Base-by-base conservation (phyloP, 2,329 filamentous ascomycete genomes). In the Arachnopeziza araneosa region DNA sequence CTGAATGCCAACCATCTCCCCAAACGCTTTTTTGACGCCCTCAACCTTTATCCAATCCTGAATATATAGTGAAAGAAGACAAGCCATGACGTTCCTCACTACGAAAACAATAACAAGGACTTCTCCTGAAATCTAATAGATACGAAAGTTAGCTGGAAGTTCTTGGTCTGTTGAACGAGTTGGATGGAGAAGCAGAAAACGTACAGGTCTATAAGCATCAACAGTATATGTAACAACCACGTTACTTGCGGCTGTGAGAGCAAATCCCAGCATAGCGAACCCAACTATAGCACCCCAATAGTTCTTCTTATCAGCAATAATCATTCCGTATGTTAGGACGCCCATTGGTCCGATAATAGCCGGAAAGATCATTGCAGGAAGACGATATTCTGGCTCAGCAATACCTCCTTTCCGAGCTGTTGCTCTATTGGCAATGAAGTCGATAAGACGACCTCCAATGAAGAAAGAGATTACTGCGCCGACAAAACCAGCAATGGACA, bases 241-340 rank as follows among this genome's bases (percentile, higher is more conserved):
- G 52, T 73, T 73, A 50, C 66, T 68, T 19, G 67, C 65, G 1
- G 69, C 67, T 1, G 66, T 69, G 36, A 72, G 67, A 2, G 69
- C 72, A 55, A 73, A 73, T 6, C 67, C 68, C 54, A 70, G 67
- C 69, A 73, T 70, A 22, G 63, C 68, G 55, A 69, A 71, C 1
- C 71, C 71, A n/a, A 63, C 54, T 7, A 56, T 59, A 1, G 63
- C 54, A 36, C 60, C 58, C 21, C 58, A 52, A 36, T 54, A 64
- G 30, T 44, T 48, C 48, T 54, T 58, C 19, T 61, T 54, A 36
- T 55, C 65, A 60, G 66, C 65, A 26, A 72, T 60, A 4, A 62
- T 66, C 50, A 70, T 57, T 9, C 71, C 72, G 26, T 65, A 72
- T 36, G 67, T 68, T 32, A 72, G 60, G 24, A 73, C 53, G 1